Conservation (phyloP, 2,329 filamentous ascomycete species). For the Dothistroma septosporum region DNA sequence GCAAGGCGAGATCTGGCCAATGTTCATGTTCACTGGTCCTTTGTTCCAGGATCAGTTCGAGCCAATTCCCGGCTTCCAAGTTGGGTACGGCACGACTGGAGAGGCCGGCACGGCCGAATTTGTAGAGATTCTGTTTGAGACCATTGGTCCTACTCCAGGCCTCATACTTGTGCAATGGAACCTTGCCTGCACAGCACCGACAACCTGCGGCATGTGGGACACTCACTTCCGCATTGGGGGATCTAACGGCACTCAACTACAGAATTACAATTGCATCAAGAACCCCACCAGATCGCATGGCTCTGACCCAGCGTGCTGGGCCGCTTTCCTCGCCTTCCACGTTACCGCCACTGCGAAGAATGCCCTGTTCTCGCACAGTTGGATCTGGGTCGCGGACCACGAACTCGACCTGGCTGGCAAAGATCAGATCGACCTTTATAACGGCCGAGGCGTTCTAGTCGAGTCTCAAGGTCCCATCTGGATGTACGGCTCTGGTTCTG, state of each 20-base stretch:
- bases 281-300: conserved; percentile 53
- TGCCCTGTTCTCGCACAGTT: conserved; percentile 77
- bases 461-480: conserved; percentile 51
- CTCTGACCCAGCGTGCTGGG: conserved; percentile 63
- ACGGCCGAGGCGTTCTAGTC: conserved; percentile 74
- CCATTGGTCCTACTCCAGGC: conserved; percentile 73
- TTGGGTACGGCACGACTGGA: conserved; percentile 62
- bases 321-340: conserved; percentile 56
- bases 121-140: conserved; percentile 79
- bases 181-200: conserved; percentile 61
- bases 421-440: conserved; percentile 77
- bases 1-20: conserved; percentile 54
- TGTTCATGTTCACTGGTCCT: conserved; percentile 67
- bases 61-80: conserved; percentile 74
- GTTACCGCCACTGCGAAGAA: conserved; percentile 55
- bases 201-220: conserved; percentile 81
- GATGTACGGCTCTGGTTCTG: conserved; percentile 64
- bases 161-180: conserved; percentile 92
- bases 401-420: conserved; percentile 72
- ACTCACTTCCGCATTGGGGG: conserved; percentile 74
- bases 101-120: conserved; percentile 77
- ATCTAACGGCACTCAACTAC: conserved; percentile 54
- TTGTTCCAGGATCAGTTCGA: conserved; percentile 69
- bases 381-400: conserved; percentile 91
- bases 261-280: conserved; percentile 73